phyloP scores from a whole-genome alignment of 1,284 basidiomycete species.

The Rhodotorula glutinis region DNA sequence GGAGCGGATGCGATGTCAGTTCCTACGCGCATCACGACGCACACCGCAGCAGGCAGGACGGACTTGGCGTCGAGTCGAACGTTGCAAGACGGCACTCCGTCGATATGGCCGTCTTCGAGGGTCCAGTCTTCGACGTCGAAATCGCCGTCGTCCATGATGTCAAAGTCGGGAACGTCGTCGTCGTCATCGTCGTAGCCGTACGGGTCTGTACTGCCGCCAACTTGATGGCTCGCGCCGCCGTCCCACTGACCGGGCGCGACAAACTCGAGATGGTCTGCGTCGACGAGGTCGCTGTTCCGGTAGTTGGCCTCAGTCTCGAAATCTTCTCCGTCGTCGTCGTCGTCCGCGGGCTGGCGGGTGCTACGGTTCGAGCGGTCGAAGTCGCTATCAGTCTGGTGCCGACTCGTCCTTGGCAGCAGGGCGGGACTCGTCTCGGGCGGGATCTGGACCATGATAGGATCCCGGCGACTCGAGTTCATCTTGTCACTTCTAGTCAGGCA shows the following conservation, averaged over 20 bases:
- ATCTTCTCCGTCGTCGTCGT: not conserved
- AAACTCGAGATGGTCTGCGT: slow-evolving; percentile 31
- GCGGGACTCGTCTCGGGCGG: slow-evolving; percentile 25
- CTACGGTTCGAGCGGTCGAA: slow-evolving; percentile 2
- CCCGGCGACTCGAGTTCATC: not conserved
- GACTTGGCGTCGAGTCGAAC: slow-evolving; percentile 40
- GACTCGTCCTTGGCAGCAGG: not conserved
- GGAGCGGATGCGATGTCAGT: not conserved
- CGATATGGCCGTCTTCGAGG: slow-evolving; percentile 41
- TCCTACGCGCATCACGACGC: not conserved
- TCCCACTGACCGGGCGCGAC: slow-evolving; percentile 32
- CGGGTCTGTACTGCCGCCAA: not conserved
- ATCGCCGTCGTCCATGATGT: slow-evolving; percentile 23
- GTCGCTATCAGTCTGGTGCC: not conserved
- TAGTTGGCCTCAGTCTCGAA: slow-evolving; percentile 13
- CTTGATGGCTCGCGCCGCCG: not conserved
- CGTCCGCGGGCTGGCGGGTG: not conserved
- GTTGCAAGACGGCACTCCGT: slow-evolving; percentile 38
- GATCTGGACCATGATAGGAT: slow-evolving; percentile 26
- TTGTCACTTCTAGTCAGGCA: not conserved
- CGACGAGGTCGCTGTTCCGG: slow-evolving; percentile 28
- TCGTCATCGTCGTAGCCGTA: slow-evolving; percentile 11
- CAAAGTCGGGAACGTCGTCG: slow-evolving; percentile 5
- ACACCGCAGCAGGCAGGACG: not conserved
- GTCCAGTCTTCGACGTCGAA: slow-evolving; percentile 36